A percentile compares a stretch with the other conserved stretches of the same genome.
Conservation (phyloP, 2,329 filamentous ascomycete species). For the Chaetomium sp. region DNA sequence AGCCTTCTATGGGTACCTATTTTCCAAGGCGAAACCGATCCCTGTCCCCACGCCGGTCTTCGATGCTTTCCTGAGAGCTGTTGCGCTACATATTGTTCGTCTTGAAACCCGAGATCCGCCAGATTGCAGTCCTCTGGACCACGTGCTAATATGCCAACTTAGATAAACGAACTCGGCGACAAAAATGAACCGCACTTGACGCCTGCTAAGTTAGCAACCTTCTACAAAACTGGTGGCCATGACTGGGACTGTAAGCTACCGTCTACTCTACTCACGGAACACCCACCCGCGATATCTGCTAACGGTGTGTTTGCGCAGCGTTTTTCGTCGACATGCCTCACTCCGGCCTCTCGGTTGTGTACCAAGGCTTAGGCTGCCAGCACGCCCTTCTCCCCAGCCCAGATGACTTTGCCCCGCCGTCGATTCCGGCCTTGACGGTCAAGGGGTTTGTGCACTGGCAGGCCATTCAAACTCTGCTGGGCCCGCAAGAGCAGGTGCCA, state of each 20-base stretch:
- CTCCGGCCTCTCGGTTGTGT: slow-evolving; percentile 80
- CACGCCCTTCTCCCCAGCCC: slow-evolving; percentile 75
- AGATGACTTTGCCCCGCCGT: slow-evolving; percentile 66
- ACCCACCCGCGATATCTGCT: slow-evolving; percentile 9
- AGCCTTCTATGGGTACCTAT: slow-evolving; percentile 59
- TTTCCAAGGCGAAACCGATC: slow-evolving; percentile 54
- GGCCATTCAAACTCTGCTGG: slow-evolving; percentile 80
- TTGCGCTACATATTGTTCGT: slow-evolving; percentile 65
- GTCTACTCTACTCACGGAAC: background rate
- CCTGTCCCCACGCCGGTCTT: slow-evolving; percentile 54
- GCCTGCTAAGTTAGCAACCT: slow-evolving; percentile 65
- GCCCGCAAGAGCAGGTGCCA: slow-evolving; percentile 78
- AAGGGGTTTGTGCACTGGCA: slow-evolving; percentile 91
- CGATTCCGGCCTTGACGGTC: slow-evolving; percentile 73
- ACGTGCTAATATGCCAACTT: slow-evolving; percentile 11
- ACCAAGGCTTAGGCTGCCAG: slow-evolving; percentile 83
- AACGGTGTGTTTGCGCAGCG: slow-evolving; percentile 23
- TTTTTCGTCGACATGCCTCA: slow-evolving; percentile 73
- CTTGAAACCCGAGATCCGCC: background rate
- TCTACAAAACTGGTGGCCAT: slow-evolving; percentile 68
- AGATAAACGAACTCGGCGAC: slow-evolving; percentile 56
- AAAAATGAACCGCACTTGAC: slow-evolving; percentile 47
- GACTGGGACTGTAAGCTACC: slow-evolving; percentile 60
- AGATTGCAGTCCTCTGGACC: slow-evolving; percentile 6
- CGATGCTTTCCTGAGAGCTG: slow-evolving; percentile 60